Evolutionary conservation across 805 yeast species (phyloP), one percentile per base, ranked within the genome.

Genomic region (Barnettozyma salicaria): DNA sequence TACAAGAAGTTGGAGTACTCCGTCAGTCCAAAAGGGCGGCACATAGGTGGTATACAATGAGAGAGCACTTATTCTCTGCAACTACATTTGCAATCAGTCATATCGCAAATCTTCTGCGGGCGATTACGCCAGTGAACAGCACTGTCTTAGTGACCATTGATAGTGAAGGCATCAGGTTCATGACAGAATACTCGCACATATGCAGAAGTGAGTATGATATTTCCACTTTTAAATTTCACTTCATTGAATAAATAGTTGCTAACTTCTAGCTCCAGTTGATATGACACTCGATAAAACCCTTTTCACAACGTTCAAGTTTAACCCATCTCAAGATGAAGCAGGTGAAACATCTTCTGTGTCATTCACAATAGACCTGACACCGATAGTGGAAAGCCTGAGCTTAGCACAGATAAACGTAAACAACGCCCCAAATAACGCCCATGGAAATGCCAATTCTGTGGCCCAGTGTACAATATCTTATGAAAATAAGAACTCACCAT

Each of bases 401-500:
- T 60, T 74, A 11, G 61, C 55, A 19, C 46, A 65, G 55, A 43
- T 52, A 54, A 28, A 25, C n/a, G n/a, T n/a, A n/a, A n/a, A n/a
- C n/a, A n/a, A n/a, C 22, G 32, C 34, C 1, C 52, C 44, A 40
- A 55, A 36, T 3, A 30, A 22, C 21, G 17, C 7, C 12, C 21
- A 26, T 12, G 29, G 17, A n/a, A 19, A 22, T 7, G 24, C n/a
- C 9, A 19, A 10, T 4, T 23, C 40, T 4, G 21, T 37, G 24
- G 53, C 68, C 1, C 72, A 70, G 39, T 74, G 79, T 44, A 68
- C 77, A 7, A 42, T 78, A 38, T 64, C 70, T 16, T 73, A 70
- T 48, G 56, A 64, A 30, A 73, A 74, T 0, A 52, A 60, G 7
- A 80, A 79, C 1, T 51, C 65, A 8, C 80, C 80, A 0, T 75